Evolutionary conservation across 2,329 filamentous ascomycete species (phyloP), one percentile per base, ranked within the genome.

Genomic region (Penicillium hesseltinei): DNA sequence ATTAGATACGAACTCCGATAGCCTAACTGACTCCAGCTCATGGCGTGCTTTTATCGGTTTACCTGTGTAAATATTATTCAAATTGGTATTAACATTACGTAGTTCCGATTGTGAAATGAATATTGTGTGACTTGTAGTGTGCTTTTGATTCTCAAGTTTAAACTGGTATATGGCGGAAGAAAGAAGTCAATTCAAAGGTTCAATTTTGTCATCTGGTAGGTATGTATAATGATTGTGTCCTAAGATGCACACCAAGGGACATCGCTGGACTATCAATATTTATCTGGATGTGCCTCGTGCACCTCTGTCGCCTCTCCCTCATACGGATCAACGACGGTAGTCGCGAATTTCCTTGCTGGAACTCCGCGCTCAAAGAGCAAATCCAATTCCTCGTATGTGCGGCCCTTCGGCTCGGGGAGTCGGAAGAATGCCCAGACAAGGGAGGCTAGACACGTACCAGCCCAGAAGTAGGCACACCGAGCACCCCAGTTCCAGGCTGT

Each of bases 351-450:
- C 23, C 76, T 69, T 10, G 77, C 77, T 10, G 69, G 61, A 9
- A 78, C 66, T 6, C 65, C 59, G 33, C 68, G 67, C 60, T 77
- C 74, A 58, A 80, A 80, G 39, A 80, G 44, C 36, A 59, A 43
- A 62, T 79, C 76, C 31, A 79, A 63, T 63, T 78, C 76, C 9
- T 66, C 74, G 57, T 74, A 77, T 1, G 75, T 76, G 23, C 75
- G 70, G 23, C 69, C 72, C 65, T 76, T 77, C 2, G 75, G 69
- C 64, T 79, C 77, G 1, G 78, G 78, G 2, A 79, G 62, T 17
- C 77, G 67, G 63, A 78, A 79, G 60, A 67, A 80, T 3, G 70
- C 71, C 78, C 77, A 81, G 6, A 75, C 43, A 10, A 73, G 53
- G 44, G 71, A 73, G 5, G 76, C 51, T 5, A 70, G 57, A 61